Evolutionary conservation across 179 eudicot species (phyloP), one percentile per base, ranked within the genome.

Genomic region (Heliamphora pulchella): DNA sequence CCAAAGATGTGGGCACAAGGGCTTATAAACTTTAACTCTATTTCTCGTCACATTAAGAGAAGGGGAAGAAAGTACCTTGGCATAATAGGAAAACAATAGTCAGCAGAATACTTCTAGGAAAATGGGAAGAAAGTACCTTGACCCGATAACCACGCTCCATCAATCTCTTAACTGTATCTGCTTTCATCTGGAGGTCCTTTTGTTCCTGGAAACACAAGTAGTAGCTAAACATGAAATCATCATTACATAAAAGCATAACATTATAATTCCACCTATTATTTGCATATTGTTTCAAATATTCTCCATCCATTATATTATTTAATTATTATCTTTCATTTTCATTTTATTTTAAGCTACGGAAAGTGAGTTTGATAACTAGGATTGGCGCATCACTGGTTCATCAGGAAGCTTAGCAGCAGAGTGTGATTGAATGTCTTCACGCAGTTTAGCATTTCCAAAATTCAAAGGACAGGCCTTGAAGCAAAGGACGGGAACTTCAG

Each of bases 111-210:
- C 62, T 22, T 50, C 17, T 17, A 54, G 67, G 51, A 63, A 18
- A 71, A 3, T 6, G 62, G 57, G 58, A 53, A 51, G 47, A 62
- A 57, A 50, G 63, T 84, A 92, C 98, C 98, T 89, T 91, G 82
- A 94, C 93, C 66, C 98, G 91, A 86, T 91, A 89, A 69, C 98
- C 98, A 71, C 87, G 88, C 54, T 93, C 98, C 90, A 89, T 83
- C 80, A 93, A 75, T 85, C 92, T 86, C 86, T 86, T 93, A 48
- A 80, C 86, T 51, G 67, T 59, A 71, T 93, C 89, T 83, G 91
- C 96, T 89, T 94, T 94, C 64, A 88, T 89, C 81, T 93, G 75
- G 79, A 94, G 85, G 87, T 94, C 98, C 70, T 92, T 90, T 74
- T 82, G 78, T 77, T 89, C 92, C 98, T 94, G 89, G 48, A 71